phyloP scores from a whole-genome alignment of 495 filamentous ascomycete species.

The Podospora comata region DNA sequence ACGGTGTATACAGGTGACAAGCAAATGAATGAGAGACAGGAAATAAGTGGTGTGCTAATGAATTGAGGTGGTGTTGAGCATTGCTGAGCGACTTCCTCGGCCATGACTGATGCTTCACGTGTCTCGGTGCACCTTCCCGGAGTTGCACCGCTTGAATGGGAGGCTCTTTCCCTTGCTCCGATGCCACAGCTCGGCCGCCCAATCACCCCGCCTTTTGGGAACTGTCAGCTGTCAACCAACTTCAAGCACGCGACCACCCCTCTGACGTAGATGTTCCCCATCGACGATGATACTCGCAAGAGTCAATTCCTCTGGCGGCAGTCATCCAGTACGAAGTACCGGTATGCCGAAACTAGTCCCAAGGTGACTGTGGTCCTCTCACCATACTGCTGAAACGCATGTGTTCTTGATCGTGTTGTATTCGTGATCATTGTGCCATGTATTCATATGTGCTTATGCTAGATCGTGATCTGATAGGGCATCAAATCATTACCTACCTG shows the following conservation, averaged over 20 bases:
- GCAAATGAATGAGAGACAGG: neutral
- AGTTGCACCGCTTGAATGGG: too few species aligned
- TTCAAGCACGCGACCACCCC: conserved; percentile 16
- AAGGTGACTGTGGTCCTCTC: neutral
- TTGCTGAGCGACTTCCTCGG: neutral
- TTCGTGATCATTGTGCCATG: too few species aligned
- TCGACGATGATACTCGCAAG: neutral
- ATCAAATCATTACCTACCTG: neutral
- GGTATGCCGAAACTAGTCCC: neutral
- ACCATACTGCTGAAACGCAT: too few species aligned
- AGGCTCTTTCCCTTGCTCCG: neutral
- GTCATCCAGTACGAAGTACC: too few species aligned
- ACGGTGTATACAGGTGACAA: neutral
- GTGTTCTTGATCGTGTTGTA: too few species aligned
- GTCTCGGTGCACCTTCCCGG: neutral
- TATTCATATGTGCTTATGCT: neutral
- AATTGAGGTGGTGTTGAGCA: too few species aligned
- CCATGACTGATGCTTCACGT: neutral
- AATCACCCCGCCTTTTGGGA: neutral
- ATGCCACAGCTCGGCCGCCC: neutral
- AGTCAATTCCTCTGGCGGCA: neutral
- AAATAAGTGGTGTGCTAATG: too few species aligned
- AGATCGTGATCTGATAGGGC: neutral
- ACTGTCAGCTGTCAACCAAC: conserved; percentile 12
- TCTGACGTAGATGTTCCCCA: conserved; percentile 12